A percentile compares a stretch with the other conserved stretches of the same genome.
Evolutionary conservation across 345 rosid species (phyloP).

Genomic region (Mangifera indica): DNA sequence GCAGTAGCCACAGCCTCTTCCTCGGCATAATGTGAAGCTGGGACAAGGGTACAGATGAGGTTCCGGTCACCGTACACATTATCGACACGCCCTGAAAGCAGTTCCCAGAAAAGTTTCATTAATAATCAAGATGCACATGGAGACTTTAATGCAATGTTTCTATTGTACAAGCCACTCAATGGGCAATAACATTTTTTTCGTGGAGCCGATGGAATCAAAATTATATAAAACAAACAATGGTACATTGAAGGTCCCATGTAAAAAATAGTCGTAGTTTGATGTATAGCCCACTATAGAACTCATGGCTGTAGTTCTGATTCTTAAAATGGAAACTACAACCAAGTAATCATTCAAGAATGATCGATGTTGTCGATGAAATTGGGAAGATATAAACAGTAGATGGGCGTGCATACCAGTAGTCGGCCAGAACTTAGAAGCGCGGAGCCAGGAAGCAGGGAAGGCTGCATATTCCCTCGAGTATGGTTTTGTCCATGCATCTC

Average conservation of each 20-base stretch:
- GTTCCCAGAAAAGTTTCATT: not conserved
- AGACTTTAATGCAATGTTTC: not conserved
- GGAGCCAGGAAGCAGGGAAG: conserved; percentile 98
- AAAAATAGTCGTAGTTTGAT: conserved; percentile 4
- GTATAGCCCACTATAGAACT: not conserved
- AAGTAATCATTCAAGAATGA: not conserved
- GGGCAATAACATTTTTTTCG: not conserved
- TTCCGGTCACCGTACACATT: conserved; percentile 98
- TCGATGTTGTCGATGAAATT: not conserved
- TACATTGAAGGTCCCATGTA: not conserved
- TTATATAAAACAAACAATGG: not conserved
- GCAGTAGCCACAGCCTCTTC: conserved; percentile 86
- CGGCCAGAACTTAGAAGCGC: conserved; percentile 91
- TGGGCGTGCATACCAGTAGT: conserved; percentile 48
- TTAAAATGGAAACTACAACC: not conserved
- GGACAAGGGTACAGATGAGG: conserved; percentile 82
- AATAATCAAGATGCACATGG: not conserved
- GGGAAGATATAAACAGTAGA: not conserved
- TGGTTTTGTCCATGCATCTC: conserved; percentile 89
- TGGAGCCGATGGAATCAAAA: not conserved
- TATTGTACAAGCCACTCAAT: not conserved
- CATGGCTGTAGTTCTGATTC: not conserved
- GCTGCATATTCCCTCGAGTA: conserved; percentile 93
- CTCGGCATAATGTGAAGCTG: conserved; percentile 61
- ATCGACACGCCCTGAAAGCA: conserved; percentile 80